Percentiles rank a stretch among this genome's conserved stretches.
phyloP scores from a whole-genome alignment of 768 basidiomycete genomes.

The Sporobolomyces roseus region DNA sequence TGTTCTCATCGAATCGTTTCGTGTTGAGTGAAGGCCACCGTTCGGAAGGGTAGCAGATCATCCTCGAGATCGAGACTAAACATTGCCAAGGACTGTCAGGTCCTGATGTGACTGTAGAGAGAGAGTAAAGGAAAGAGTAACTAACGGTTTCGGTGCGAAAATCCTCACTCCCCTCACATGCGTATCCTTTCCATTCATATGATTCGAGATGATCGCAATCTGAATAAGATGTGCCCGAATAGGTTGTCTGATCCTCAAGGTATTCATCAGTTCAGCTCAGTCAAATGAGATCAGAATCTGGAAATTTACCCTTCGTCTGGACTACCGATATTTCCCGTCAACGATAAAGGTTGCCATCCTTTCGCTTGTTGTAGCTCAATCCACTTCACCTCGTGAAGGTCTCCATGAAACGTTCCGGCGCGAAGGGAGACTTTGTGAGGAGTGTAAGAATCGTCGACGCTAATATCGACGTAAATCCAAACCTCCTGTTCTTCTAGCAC shows the following conservation, averaged over 20 bases:
- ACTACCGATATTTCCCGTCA: slow-evolving; percentile 72
- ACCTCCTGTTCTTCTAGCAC: slow-evolving; percentile 61
- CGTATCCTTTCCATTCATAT: slow-evolving; percentile 98
- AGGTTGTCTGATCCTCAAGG: slow-evolving; percentile 62
- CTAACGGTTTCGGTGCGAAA: slow-evolving; percentile 79
- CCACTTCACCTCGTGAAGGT: slow-evolving; percentile 72
- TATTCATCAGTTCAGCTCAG: background rate
- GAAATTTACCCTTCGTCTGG: slow-evolving; percentile 68
- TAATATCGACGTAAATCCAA: slow-evolving; percentile 73
- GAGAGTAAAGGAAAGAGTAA: background rate
- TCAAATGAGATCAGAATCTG: slow-evolving; percentile 1
- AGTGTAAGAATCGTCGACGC: slow-evolving; percentile 92
- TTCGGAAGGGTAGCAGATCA: slow-evolving; percentile 69
- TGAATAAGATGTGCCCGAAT: slow-evolving; percentile 86
- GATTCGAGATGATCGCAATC: slow-evolving; percentile 82
- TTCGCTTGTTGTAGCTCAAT: slow-evolving; percentile 84
- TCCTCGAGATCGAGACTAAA: slow-evolving; percentile 53
- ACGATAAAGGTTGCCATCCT: slow-evolving; percentile 86
- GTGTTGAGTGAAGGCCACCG: slow-evolving; percentile 67
- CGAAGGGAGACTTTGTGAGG: slow-evolving; percentile 84
- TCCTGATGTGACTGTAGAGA: slow-evolving; percentile 10
- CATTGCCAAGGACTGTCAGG: slow-evolving; percentile 50
- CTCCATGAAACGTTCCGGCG: slow-evolving; percentile 84
- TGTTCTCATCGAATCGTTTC: slow-evolving; percentile 63
- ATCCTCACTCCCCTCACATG: slow-evolving; percentile 87